Evolutionary conservation across 768 basidiomycete species (phyloP), one percentile per base, ranked within the genome.

Genomic region (Postia placenta): DNA sequence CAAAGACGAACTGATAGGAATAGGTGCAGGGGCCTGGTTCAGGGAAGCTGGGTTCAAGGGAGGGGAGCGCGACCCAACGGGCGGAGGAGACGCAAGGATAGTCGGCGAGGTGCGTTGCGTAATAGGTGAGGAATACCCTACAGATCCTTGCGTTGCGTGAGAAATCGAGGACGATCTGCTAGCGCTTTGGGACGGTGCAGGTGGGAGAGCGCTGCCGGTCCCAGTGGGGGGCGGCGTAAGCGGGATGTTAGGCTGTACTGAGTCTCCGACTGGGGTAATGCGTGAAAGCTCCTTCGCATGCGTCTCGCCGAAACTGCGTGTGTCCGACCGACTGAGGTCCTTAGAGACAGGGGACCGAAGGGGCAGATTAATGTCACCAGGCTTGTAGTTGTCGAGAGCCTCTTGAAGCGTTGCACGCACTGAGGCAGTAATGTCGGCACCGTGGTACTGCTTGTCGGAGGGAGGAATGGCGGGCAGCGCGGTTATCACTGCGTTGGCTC

Each of bases 241-340:
- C 2, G 74, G 66, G n/a, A 73, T 60, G 17, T 69, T 67, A 66
- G 41, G 53, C 56, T 30, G 56, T 44, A 22, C 58, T 52, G 23
- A 54, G 58, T 4, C 55, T 48, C 60, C 54, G 0, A 63, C 60
- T 11, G 73, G 61, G 42, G 67, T 66, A 45, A 89, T 80, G 55
- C 69, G 73, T 15, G 75, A 75, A 28, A 92, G 72, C 66, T 92
- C 90, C 28, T 68, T 73, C 0, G 85, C 86, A 58, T 92, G 90
- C 33, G 82, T 91, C 65, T 85, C 86, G 17, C 90, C 90, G 60
- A 92, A 92, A 65, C 85, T 89, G 49, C 78, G 78, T 0, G 85
- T 87, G 58, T 92, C 85, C 3, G 83, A 83, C 51, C 83, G 72
- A 51, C 74, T 73, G 35, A 88, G 73, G 60, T 85, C 81, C n/a